Conservation (phyloP, 768 basidiomycete genomes). For the Serendipita indica region DNA sequence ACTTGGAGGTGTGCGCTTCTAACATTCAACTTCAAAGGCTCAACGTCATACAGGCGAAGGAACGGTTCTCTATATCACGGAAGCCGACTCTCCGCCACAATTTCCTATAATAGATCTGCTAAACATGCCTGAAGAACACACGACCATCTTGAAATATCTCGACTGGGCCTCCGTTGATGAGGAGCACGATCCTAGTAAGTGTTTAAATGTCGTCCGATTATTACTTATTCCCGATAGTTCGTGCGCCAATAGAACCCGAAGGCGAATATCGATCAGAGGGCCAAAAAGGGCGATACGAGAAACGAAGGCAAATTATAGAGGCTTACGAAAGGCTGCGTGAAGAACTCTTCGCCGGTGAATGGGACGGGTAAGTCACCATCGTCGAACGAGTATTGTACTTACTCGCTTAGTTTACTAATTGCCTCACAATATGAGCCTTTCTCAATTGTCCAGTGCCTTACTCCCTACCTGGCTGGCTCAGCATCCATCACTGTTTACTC, state of each 20-base stretch:
- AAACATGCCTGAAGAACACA: conserved; percentile 58
- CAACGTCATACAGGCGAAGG: conserved; percentile 40
- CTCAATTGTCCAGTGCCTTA: conserved; percentile 59
- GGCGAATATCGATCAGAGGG: conserved; percentile 55
- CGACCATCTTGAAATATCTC: conserved; percentile 45
- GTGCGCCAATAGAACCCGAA: conserved; percentile 42
- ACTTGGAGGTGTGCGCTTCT: conserved; percentile 49
- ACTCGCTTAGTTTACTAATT: conserved; percentile 45
- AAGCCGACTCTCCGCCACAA: conserved; percentile 83
- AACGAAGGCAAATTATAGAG: conserved; percentile 59
- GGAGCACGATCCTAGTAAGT: conserved; percentile 51
- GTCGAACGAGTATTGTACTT: conserved; percentile 9
- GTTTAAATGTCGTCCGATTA: no score
- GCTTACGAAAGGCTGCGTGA: conserved; percentile 48
- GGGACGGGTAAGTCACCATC: conserved; percentile 53
- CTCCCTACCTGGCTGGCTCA: conserved; percentile 70
- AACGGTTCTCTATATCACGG: conserved; percentile 67
- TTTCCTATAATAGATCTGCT: conserved; percentile 70
- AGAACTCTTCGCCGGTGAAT: conserved; percentile 75
- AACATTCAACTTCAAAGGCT: background rate
- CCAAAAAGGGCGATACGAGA: conserved; percentile 54
- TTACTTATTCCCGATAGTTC: conserved; percentile 27
- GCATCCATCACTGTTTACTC: background rate
- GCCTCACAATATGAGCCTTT: conserved; percentile 75
- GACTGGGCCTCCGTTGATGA: conserved; percentile 88